These are phyloP conservation scores for Ephemerocybe angulata DNA, from an alignment of 768 basidiomycete species.

Conservation along the genomic window DNA sequence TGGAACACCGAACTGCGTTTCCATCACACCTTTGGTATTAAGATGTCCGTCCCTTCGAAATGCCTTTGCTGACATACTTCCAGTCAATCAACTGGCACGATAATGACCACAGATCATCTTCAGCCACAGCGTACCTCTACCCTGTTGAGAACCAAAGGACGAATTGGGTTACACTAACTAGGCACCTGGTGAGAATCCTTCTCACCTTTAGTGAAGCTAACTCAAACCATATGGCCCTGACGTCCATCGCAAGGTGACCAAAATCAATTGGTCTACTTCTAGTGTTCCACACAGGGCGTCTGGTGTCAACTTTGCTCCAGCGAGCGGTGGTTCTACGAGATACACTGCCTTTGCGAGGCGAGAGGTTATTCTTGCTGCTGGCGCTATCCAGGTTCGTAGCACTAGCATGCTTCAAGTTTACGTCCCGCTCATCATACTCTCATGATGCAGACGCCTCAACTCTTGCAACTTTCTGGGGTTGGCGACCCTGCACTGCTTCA, in stretches of 20 bases:
- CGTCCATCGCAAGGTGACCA: conserved; percentile 35
- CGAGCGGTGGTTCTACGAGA: conserved; percentile 32
- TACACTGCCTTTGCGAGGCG: conserved; percentile 40
- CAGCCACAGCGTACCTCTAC: conserved; percentile 50
- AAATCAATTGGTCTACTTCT: conserved; percentile 36
- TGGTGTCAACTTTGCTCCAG: conserved; percentile 45
- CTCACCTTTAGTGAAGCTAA: not conserved
- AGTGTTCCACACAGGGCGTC: conserved; percentile 37
- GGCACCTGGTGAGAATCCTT: conserved; percentile 29
- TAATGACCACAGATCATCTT: conserved; percentile 50
- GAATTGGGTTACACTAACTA: conserved; percentile 48
- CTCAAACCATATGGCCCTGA: not conserved
- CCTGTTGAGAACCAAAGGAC: conserved; percentile 45
- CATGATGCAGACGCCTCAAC: conserved; percentile 37
- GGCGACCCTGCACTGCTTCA: conserved; percentile 45
- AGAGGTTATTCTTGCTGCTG: conserved; percentile 54
- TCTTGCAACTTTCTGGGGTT: conserved; percentile 55
- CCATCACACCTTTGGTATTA: conserved; percentile 49
- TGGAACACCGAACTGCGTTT: conserved; percentile 52
- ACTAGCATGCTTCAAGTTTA: not conserved
- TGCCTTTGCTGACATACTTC: not conserved
- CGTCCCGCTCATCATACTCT: not conserved
- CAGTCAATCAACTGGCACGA: conserved; percentile 48
- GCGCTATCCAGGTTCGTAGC: conserved; percentile 39
- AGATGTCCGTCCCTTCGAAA: not conserved